Evolutionary conservation across 768 basidiomycete species (phyloP).

Genomic region (Punctularia strigosozonata): DNA sequence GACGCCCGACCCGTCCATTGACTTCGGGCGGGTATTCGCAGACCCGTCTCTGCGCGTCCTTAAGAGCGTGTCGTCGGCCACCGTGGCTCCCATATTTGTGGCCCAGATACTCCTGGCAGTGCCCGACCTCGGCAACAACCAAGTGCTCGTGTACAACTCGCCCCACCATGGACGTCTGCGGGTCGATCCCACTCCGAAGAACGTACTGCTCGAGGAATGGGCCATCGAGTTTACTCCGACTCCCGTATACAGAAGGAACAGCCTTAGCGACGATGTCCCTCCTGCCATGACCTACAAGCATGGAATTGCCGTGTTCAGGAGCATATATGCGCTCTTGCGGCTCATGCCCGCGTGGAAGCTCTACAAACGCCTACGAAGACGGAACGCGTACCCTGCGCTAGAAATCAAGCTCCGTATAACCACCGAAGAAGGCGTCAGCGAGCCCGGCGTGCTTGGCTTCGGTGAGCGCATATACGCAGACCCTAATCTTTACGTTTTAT

Average conservation of each 20-base stretch:
- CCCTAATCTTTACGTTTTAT: too few relatives aligned
- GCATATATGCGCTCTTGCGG: conserved; percentile 59
- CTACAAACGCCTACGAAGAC: conserved; percentile 44
- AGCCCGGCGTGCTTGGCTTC: conserved; percentile 22
- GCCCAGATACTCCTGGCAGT: conserved; percentile 61
- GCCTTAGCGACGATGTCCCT: conserved; percentile 33
- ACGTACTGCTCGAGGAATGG: conserved; percentile 68
- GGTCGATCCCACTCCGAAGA: conserved; percentile 56
- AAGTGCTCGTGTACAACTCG: conserved; percentile 58
- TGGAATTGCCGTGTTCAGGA: conserved; percentile 72
- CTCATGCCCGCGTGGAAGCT: conserved; percentile 71
- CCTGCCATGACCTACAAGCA: conserved; percentile 79
- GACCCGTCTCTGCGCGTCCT: conserved; percentile 52
- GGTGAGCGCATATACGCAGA: too few relatives aligned
- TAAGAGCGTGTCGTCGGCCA: conserved; percentile 36
- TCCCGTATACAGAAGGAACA: conserved; percentile 6
- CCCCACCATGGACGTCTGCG: conserved; percentile 48
- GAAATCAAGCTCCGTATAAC: too few relatives aligned
- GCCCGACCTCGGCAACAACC: conserved; percentile 57
- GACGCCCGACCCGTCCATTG: conserved; percentile 61
- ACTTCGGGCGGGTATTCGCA: conserved; percentile 49
- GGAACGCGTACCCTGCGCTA: too few relatives aligned
- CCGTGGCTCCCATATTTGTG: conserved; percentile 38
- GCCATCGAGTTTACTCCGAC: conserved; percentile 31
- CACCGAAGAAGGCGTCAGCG: conserved; percentile 18